phyloP scores from a whole-genome alignment of 2,329 filamentous ascomycete species.

The Xylariaceae sp. region DNA sequence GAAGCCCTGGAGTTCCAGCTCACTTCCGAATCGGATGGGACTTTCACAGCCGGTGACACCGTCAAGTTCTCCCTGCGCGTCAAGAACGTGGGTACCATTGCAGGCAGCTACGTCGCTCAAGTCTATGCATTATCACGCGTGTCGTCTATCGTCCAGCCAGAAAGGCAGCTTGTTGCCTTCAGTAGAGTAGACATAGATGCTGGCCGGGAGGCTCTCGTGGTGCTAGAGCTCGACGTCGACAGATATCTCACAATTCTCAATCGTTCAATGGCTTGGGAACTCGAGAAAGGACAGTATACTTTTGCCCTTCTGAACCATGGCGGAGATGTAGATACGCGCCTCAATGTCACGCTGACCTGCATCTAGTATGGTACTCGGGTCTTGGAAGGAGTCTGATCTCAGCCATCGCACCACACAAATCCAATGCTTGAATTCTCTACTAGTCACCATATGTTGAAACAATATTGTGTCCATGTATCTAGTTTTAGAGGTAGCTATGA shows the following conservation, averaged over 20 bases:
- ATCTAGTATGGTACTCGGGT: too few relatives aligned
- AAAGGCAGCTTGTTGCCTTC: conserved; percentile 40
- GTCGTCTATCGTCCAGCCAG: conserved; percentile 35
- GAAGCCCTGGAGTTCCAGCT: conserved; percentile 23
- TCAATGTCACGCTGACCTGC: conserved; percentile 37
- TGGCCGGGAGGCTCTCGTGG: conserved; percentile 26
- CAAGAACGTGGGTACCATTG: conserved; percentile 28
- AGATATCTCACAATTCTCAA: conserved; percentile 39
- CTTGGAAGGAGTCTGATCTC: too few relatives aligned
- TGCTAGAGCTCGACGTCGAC: conserved; percentile 34
- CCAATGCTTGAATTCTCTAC: too few relatives aligned
- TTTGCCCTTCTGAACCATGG: conserved; percentile 39
- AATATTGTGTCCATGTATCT: too few relatives aligned
- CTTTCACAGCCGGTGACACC: conserved; percentile 21
- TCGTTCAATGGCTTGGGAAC: conserved; percentile 36
- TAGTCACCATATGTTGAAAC: too few relatives aligned
- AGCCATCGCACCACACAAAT: too few relatives aligned
- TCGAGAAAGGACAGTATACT: conserved; percentile 38
- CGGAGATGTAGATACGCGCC: conserved; percentile 28
- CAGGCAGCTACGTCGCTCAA: conserved; percentile 36
- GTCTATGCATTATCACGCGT: conserved; percentile 37
- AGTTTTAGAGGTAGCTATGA: too few relatives aligned
- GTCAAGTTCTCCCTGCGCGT: conserved; percentile 32
- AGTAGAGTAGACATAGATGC: conserved; percentile 32
- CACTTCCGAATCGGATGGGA: background rate